Evolutionary conservation across 768 basidiomycete species (phyloP).

Genomic region (Sarcodon sp.): DNA sequence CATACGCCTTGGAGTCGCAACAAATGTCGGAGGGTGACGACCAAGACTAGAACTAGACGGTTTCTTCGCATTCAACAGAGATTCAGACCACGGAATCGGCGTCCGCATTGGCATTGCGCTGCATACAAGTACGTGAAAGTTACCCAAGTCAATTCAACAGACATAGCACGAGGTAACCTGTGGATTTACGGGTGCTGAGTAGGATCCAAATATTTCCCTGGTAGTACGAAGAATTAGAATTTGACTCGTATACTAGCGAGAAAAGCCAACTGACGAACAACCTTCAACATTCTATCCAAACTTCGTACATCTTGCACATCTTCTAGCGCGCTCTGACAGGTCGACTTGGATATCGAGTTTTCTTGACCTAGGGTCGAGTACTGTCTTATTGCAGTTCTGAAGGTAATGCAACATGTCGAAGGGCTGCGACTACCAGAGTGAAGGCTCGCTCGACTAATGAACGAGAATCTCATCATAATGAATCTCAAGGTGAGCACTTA

Average conservation of each 20-base stretch:
- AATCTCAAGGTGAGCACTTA: too few relatives aligned
- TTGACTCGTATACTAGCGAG: slow-evolving; percentile 6
- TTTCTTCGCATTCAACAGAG: slow-evolving; percentile 21
- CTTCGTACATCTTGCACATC: slow-evolving; percentile 47
- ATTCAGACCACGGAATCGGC: slow-evolving; percentile 44
- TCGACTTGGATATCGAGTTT: too few relatives aligned
- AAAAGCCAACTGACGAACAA: slow-evolving; percentile 34
- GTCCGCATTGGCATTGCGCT: slow-evolving; percentile 48
- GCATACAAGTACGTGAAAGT: neutral
- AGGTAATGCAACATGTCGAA: too few relatives aligned
- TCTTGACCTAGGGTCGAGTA: too few relatives aligned
- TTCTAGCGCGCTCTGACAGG: slow-evolving; percentile 10
- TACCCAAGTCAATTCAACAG: neutral
- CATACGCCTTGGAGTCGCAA: slow-evolving; percentile 36
- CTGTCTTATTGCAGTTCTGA: too few relatives aligned
- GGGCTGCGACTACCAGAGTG: too few relatives aligned
- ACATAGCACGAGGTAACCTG: neutral
- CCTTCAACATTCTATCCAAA: slow-evolving; percentile 43
- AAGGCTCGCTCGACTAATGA: too few relatives aligned
- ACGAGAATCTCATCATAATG: too few relatives aligned
- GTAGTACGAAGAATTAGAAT: neutral
- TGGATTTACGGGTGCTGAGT: slow-evolving; percentile 33
- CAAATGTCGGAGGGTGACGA: slow-evolving; percentile 5
- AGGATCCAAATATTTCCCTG: slow-evolving; percentile 41
- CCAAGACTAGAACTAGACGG: slow-evolving; percentile 6